Percentiles rank a stretch among this genome's conserved stretches.
These are phyloP conservation scores for Mycena metata DNA, from an alignment of 768 basidiomycete species.

Conservation along the genomic window DNA sequence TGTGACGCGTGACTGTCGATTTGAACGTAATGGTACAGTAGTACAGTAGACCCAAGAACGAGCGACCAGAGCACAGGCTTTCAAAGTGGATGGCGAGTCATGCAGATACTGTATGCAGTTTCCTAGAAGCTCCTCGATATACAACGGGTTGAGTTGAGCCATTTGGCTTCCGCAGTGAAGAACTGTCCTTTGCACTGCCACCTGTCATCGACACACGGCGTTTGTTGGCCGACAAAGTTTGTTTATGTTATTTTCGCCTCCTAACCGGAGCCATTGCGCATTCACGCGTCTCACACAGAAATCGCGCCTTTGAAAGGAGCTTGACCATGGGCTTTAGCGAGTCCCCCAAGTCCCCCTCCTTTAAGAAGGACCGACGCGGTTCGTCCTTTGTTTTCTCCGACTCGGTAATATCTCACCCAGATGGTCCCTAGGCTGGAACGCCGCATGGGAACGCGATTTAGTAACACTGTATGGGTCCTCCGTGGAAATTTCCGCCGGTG, in stretches of 20 bases:
- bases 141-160: neutral
- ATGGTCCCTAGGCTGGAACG: constrained; percentile 27
- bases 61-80: neutral
- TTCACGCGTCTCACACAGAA: too few relatives aligned
- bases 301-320: neutral
- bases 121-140: neutral
- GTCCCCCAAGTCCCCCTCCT: constrained; percentile 28
- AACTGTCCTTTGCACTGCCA: too few relatives aligned
- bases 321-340: constrained; percentile 22
- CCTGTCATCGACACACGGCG: too few relatives aligned
- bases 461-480: constrained; percentile 12
- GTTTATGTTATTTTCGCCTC: too few relatives aligned
- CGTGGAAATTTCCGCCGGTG: constrained; percentile 1
- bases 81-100: neutral
- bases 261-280: too few relatives aligned
- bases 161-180: too few relatives aligned
- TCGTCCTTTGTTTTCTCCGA: neutral
- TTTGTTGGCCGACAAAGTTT: too few relatives aligned
- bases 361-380: constrained; percentile 25
- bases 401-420: neutral
- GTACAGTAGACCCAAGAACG: constrained; percentile 6
- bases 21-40: too few relatives aligned
- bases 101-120: neutral
- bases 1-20: too few relatives aligned
- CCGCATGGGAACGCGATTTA: constrained; percentile 30